Conservation (phyloP, 2,329 filamentous ascomycete species). For the Clarireedia homoeocarpa region DNA sequence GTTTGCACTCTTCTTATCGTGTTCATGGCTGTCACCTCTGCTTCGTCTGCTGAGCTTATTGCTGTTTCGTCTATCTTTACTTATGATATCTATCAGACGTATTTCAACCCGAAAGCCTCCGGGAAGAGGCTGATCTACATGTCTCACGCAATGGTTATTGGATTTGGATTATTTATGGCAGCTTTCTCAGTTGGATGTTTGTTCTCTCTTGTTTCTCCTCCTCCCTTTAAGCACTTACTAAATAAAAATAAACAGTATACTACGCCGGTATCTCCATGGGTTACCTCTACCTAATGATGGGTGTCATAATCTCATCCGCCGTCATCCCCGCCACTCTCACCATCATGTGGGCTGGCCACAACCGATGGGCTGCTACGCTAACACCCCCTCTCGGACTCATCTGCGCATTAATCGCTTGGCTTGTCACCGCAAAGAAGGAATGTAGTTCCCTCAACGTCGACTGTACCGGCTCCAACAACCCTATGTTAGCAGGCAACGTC, state of each 20-base stretch:
- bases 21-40: constrained; percentile 79
- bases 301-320: constrained; percentile 78
- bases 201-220: neutral
- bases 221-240: constrained; percentile 37
- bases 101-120: constrained; percentile 69
- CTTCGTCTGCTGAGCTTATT: constrained; percentile 76
- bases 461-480: constrained; percentile 76
- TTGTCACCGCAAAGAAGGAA: constrained; percentile 65
- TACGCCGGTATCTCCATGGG: constrained; percentile 71
- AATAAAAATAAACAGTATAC: constrained; percentile 26
- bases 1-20: constrained; percentile 71
- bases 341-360: constrained; percentile 73
- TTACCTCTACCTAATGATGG: constrained; percentile 85
- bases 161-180: constrained; percentile 72
- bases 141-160: constrained; percentile 64
- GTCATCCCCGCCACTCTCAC: constrained; percentile 77
- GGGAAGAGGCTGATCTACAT: constrained; percentile 74
- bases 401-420: constrained; percentile 66
- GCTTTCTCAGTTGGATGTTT: constrained; percentile 61
- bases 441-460: constrained; percentile 62
- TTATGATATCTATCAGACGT: constrained; percentile 83
- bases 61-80: constrained; percentile 83
- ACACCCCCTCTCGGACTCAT: constrained; percentile 62
- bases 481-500: constrained; percentile 84
- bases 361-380: constrained; percentile 63